Conservation (phyloP, 2,329 filamentous ascomycete genomes). For the Aphanoascus verrucosus region DNA sequence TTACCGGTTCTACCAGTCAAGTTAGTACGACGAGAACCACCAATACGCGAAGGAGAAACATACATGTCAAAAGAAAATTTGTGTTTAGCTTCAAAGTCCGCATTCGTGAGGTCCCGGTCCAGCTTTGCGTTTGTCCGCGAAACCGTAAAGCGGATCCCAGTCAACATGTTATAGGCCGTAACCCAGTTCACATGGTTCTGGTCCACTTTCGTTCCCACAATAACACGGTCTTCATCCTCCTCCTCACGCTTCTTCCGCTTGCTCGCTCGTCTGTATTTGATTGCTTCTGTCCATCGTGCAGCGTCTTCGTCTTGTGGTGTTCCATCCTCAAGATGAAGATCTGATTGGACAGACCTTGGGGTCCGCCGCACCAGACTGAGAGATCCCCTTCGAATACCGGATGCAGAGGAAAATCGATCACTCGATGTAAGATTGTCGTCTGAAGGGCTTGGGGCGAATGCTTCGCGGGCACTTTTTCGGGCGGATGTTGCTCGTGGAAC, state of each 20-base stretch:
- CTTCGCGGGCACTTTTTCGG: conserved; percentile 55
- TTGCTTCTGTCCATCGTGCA: conserved; percentile 80
- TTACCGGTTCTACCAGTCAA: conserved; percentile 65
- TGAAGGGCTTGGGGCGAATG: conserved; percentile 32
- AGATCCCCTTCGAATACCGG: conserved; percentile 63
- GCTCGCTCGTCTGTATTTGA: conserved; percentile 81
- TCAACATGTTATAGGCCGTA: conserved; percentile 98
- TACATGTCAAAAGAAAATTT: conserved; percentile 99
- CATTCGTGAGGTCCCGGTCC: conserved; percentile 77
- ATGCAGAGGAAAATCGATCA: conserved; percentile 69
- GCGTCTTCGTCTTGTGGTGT: conserved; percentile 81
- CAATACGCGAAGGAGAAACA: conserved; percentile 28
- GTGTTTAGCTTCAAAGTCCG: conserved; percentile 86
- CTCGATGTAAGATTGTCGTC: conserved; percentile 57
- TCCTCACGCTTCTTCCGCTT: conserved; percentile 76
- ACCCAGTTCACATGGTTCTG: conserved; percentile 96
- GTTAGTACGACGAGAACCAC: conserved; percentile 17
- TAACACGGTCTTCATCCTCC: conserved; percentile 77
- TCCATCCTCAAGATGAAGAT: conserved; percentile 66
- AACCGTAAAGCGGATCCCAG: conserved; percentile 92
- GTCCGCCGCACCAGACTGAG: conserved; percentile 67
- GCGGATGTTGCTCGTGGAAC: conserved; percentile 61
- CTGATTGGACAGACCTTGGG: conserved; percentile 76
- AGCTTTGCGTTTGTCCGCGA: conserved; percentile 95
- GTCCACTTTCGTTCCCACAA: conserved; percentile 95